Evolutionary conservation across 495 filamentous ascomycete genomes (phyloP), one percentile per base, ranked within the genome.

Genomic region (Apodospora peruviana): DNA sequence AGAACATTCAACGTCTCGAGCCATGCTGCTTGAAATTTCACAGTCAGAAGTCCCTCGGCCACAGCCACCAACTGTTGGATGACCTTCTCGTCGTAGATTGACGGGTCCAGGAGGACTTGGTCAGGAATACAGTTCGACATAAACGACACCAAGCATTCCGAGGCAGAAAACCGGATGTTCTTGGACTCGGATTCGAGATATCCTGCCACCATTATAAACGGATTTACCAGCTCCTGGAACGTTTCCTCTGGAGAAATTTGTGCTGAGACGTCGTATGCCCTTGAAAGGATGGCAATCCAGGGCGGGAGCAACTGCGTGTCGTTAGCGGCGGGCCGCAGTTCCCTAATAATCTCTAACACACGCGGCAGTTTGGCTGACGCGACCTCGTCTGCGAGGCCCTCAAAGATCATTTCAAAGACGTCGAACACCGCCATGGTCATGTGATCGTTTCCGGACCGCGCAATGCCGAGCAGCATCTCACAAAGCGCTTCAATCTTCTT

Each of bases 391-490:
- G 85, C 84, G 82, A 97, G 88, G 14, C 88, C 86, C 51, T 83
- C 83, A 53, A 98, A 97, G 17, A 97, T 90, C 58, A 90, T 84
- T 71, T 97, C 94, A 60, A 98, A 97, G 5, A 97, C 86, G 52
- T 95, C 91, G 59, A 98, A 96, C 2, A 91, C 90, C 17, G 88
- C 83, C 83, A 95, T 90, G 39, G 88, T 94, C 67, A 98, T 84
- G 64, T 88, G 95, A 63, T 96, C 89, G 65, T 93, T 96, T 61
- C 78, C 93, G 12, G 87, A 87, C 53, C 79, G 82, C 1, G 93
- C 90, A 29, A 96, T 91, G 49, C 80, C 81, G 60, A 98, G 85
- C 47, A 98, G 71, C 29, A 91, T 67, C 61, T 96, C 90, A 63
- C 90, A 96, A 27, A 98, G 77, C 4, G 82, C 68, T 69, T 98